Base-by-base conservation (phyloP, 2,329 filamentous ascomycete genomes). In the Trichophaea hybrida region DNA sequence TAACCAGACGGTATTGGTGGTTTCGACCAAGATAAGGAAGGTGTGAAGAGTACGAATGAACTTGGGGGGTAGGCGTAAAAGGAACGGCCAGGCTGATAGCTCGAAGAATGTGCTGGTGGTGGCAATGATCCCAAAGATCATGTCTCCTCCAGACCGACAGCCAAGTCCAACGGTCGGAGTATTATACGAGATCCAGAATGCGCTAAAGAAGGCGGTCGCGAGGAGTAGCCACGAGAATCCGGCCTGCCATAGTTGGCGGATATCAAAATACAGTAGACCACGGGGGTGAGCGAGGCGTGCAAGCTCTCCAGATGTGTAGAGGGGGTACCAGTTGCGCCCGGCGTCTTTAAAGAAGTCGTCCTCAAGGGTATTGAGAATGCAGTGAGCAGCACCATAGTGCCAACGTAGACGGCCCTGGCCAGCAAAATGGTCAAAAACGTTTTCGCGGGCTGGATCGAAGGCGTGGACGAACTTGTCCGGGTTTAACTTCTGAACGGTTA, bases 131-230 rank as follows among this genome's bases (percentile, higher is more conserved):
- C 70, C 68, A 59, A 74, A 76, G 13, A 76, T 69, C n/a, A 72
- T 69, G 59, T 76, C 76, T 2, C 73, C 74, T 1, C 74, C 74
- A 43, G 72, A 72, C 38, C 71, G 68, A 50, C 71, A 75, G 0
- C 74, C 74, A 0, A 76, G 67, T 0, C 75, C 75, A 0, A 76
- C 73, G 0, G 74, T 76, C 0, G 75, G 75, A 0, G 74, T 76
- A 62, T 71, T 74, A 62, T 68, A 76, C 6, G 71, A 73, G 15
- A 76, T 61, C 6, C 73, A 68, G 55, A 74, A 75, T 0, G 73
- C 71, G 1, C 73, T 73, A 4, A 70, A 68, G 17, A 68, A 69
- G 32, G 70, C 72, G 12, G 66, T 15, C n/a, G 24, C 40, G n/a
- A 52, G 31, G 38, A 46, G 24, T 2, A 46, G 24, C 40, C 13